Conservation (phyloP, 106 monocot species). For the Phalaenopsis aphrodite region DNA sequence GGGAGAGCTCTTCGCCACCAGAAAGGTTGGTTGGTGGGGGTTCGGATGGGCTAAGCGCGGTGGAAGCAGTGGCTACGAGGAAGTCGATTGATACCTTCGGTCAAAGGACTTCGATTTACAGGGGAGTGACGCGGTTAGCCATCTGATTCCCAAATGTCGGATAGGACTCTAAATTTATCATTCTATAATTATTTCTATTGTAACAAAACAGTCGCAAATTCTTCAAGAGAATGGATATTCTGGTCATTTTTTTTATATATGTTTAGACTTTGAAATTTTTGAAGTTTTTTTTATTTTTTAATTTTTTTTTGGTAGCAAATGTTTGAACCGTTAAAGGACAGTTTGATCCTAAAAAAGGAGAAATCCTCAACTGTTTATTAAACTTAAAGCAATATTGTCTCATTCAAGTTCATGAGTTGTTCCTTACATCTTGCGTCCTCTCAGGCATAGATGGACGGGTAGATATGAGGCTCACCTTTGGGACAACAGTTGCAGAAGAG, state of each 20-base stretch:
- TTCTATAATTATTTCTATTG: too few relatives aligned
- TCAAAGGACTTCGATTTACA: constrained; percentile 89
- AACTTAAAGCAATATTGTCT: too few relatives aligned
- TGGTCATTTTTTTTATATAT: too few relatives aligned
- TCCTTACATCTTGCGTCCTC: background rate
- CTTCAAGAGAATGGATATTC: too few relatives aligned
- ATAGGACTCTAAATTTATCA: too few relatives aligned
- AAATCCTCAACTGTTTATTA: too few relatives aligned
- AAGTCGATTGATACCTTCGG: constrained; percentile 90
- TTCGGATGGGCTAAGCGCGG: constrained; percentile 30
- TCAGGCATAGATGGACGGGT: constrained; percentile 46
- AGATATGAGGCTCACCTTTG: constrained; percentile 48
- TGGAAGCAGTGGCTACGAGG: constrained; percentile 30
- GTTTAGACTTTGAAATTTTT: background rate
- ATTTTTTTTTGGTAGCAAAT: too few relatives aligned
- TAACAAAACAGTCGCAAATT: too few relatives aligned
- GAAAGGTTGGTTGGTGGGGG: constrained; percentile 15
- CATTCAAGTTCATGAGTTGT: background rate
- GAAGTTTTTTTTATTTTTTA: too few relatives aligned
- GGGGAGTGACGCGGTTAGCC: constrained; percentile 82
- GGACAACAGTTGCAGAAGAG: constrained; percentile 45
- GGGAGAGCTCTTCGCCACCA: constrained; percentile 33
- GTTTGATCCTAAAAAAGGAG: too few relatives aligned
- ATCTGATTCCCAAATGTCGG: background rate
- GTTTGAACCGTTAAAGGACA: too few relatives aligned